Evolutionary conservation across 805 yeast genomes (phyloP).

Genomic region (Saccharomycopsis malanga): DNA sequence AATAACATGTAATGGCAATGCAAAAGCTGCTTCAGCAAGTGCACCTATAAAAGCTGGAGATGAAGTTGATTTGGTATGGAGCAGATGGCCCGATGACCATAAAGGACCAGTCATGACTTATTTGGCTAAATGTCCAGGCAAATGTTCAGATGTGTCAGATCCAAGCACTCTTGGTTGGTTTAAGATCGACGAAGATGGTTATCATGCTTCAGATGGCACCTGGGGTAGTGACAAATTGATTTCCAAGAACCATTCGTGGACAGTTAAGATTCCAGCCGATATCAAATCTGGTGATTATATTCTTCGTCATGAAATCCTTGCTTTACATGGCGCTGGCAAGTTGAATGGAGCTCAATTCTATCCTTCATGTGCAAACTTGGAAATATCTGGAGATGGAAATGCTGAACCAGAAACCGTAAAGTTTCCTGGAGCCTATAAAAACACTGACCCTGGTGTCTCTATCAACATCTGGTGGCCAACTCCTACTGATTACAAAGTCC

Average conservation of each 20-base stretch:
- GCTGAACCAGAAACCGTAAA: conserved; percentile 14
- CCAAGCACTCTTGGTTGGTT: conserved; percentile 15
- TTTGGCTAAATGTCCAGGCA: conserved; percentile 15
- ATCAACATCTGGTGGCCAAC: conserved; percentile 13
- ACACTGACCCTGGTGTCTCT: conserved; percentile 19
- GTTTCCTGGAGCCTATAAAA: conserved; percentile 21
- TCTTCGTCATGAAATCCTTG: conserved; percentile 20
- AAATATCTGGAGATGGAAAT: conserved; percentile 12
- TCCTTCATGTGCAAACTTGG: conserved; percentile 19
- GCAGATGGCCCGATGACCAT: conserved; percentile 12
- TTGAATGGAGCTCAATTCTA: conserved; percentile 19
- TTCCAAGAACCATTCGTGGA: conserved; percentile 13
- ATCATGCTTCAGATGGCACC: not conserved
- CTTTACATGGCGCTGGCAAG: conserved; percentile 15
- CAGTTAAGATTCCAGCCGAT: conserved; percentile 16
- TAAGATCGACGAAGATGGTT: conserved; percentile 19
- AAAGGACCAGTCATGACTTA: conserved; percentile 20
- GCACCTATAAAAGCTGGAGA: conserved; percentile 18
- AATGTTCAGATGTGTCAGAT: not conserved
- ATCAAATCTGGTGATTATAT: conserved; percentile 18
- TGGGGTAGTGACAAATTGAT: conserved; percentile 19
- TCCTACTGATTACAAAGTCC: conserved; percentile 14
- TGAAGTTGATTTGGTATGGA: conserved; percentile 17
- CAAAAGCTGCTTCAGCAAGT: conserved; percentile 7
- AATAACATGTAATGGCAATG: conserved; percentile 17